A percentile compares a stretch with the other conserved stretches of the same genome.
phyloP scores from a whole-genome alignment of 116 monocot genomes.

The Iris pallida region DNA sequence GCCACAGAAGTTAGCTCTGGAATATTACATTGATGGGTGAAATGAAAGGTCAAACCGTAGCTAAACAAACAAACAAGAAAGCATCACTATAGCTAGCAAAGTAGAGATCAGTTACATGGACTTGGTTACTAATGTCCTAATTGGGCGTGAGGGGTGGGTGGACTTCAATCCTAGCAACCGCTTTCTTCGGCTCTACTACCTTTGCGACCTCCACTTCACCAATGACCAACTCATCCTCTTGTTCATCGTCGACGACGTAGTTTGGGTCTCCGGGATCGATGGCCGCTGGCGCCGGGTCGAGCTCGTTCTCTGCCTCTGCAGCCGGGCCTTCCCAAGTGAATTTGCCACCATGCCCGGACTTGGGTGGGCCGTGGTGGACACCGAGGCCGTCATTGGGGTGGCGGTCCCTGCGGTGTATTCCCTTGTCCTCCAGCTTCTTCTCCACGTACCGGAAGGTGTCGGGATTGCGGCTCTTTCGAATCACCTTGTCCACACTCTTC shows the following conservation, averaged over 20 bases:
- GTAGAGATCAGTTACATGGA: too few species aligned
- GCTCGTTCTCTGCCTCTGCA: slow-evolving; percentile 20
- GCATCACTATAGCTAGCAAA: too few species aligned
- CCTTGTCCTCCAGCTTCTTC: slow-evolving; percentile 59
- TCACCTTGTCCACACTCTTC: slow-evolving; percentile 33
- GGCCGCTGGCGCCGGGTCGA: slow-evolving; percentile 48
- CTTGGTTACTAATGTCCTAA: too few species aligned
- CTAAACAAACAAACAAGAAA: too few species aligned
- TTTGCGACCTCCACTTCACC: slow-evolving; percentile 35
- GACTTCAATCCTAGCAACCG: slow-evolving; percentile 38
- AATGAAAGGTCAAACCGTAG: too few species aligned
- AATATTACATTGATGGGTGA: too few species aligned
- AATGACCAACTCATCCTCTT: slow-evolving; percentile 13
- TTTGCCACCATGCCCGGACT: slow-evolving; percentile 63
- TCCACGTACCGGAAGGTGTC: slow-evolving; percentile 52
- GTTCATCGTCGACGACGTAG: slow-evolving; percentile 42
- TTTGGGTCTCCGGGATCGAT: slow-evolving; percentile 55
- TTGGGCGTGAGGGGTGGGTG: not conserved
- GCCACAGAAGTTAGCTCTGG: too few species aligned
- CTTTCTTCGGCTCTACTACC: slow-evolving; percentile 27
- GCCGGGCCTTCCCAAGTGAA: slow-evolving; percentile 73
- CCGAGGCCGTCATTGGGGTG: slow-evolving; percentile 41
- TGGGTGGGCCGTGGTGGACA: slow-evolving; percentile 25
- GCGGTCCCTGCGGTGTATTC: slow-evolving; percentile 52
- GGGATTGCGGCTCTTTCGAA: slow-evolving; percentile 28